Evolutionary conservation across 2,329 filamentous ascomycete genomes (phyloP), one percentile per base, ranked within the genome.

Genomic region (Colletotrichum sp.): DNA sequence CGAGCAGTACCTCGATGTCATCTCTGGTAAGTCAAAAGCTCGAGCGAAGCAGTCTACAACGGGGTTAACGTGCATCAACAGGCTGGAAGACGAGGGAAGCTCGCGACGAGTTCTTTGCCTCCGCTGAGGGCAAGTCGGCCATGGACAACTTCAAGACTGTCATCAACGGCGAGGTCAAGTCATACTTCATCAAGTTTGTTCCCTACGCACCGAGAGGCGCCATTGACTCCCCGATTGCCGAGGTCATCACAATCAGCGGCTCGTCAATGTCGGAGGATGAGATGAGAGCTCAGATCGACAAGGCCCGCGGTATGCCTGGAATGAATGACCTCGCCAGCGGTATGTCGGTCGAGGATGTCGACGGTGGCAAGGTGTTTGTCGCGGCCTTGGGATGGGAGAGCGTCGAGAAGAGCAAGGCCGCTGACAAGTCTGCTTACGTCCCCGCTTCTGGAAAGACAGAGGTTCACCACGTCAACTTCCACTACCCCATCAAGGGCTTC

Each of bases 401-500:
- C 26, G 24, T 75, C 7, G 69, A 75, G 56, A 26, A 72, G 56
- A 75, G 73, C 43, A 63, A 34, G 28, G 73, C 73, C 2, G 73
- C 70, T 26, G 70, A 75, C 13, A 75, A 75, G 69, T 73, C 70
- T 21, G 63, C 58, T 1, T 75, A 75, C 56, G 30, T 73, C 8
- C 72, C 72, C 2, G 24, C 69, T 4, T 58, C 30, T 13, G 70
- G 69, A 26, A 73, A 73, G 38, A n/a, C 59, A 2, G 73, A 75
- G 18, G 13, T 24, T 13, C 73, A 75, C 21, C 73, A 73, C 16
- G 70, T 73, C 56, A 59, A 75, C 56, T 73, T 75, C 26, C 69
- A 75, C 63, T 75, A 58, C 32, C 73, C 73, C 4, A 43, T 75
- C 14, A 68, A 69, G 73, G 73, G 63, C 7, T 75, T 75, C 63